Percentiles rank a stretch among this genome's conserved stretches.
Evolutionary conservation across 2,329 filamentous ascomycete species (phyloP).

Genomic region (Ceratocystis huliohia): DNA sequence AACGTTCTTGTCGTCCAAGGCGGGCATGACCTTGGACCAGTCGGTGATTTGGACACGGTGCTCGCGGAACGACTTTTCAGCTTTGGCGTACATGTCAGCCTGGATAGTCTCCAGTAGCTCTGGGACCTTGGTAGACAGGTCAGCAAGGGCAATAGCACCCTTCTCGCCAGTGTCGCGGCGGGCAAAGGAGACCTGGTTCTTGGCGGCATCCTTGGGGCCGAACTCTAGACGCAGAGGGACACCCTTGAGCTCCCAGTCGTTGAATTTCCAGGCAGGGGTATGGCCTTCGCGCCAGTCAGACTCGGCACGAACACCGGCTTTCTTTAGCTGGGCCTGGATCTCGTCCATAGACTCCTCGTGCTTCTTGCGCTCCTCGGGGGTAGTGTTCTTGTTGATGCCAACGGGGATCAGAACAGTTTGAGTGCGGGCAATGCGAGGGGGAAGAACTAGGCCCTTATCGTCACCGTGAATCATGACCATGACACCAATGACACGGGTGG

Average conservation of each 20-base stretch:
- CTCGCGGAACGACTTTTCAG: conserved; percentile 62
- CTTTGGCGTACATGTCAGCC: conserved; percentile 62
- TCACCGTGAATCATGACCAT: conserved; percentile 99
- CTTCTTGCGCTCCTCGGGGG: conserved; percentile 62
- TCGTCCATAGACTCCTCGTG: conserved; percentile 65
- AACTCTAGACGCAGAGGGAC: conserved; percentile 90
- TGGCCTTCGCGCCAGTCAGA: conserved; percentile 81
- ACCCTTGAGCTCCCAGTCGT: conserved; percentile 95
- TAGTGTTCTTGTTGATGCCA: conserved; percentile 79
- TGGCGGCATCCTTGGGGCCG: conserved; percentile 83
- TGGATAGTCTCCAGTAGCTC: conserved; percentile 83
- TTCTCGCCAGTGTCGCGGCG: conserved; percentile 83
- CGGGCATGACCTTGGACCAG: conserved; percentile 85
- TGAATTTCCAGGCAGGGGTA: conserved; percentile 95
- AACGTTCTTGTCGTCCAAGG: conserved; percentile 84
- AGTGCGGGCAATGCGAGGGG: conserved; percentile 74
- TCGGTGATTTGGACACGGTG: conserved; percentile 72
- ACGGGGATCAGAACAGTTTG: conserved; percentile 85
- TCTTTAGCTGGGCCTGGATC: conserved; percentile 55
- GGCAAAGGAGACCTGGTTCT: conserved; percentile 70
- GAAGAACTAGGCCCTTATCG: conserved; percentile 86
- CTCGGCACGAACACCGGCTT: conserved; percentile 63
- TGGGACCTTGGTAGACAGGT: conserved; percentile 61
- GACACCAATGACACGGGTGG: conserved; percentile 91
- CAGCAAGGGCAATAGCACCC: conserved; percentile 60